Evolutionary conservation across 495 filamentous ascomycete genomes (phyloP).

Genomic region (Penicillium desertorum): DNA sequence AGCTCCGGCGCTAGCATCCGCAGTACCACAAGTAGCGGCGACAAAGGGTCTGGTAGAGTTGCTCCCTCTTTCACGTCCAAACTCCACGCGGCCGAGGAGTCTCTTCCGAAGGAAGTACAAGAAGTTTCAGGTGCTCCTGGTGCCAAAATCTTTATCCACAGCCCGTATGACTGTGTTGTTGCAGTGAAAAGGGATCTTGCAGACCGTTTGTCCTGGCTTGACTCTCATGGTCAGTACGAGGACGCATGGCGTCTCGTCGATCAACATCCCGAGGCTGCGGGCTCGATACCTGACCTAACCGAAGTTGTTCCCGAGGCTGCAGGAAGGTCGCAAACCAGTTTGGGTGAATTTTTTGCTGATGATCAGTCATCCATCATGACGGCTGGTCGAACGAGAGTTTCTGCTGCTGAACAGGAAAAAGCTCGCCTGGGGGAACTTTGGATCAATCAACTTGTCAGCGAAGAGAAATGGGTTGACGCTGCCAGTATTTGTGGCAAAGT

Average conservation of each 20-base stretch:
- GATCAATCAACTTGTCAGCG: conserved; percentile 77
- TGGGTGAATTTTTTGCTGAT: conserved; percentile 78
- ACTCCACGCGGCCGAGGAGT: conserved; percentile 28
- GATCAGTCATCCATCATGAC: conserved; percentile 63
- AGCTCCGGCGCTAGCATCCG: conserved; percentile 81
- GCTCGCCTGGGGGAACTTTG: conserved; percentile 88
- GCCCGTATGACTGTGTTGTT: conserved; percentile 90
- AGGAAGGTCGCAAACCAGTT: conserved; percentile 50
- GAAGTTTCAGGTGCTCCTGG: conserved; percentile 59
- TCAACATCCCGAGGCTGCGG: conserved; percentile 64
- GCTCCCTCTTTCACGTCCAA: conserved; percentile 45
- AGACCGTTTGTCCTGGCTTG: conserved; percentile 82
- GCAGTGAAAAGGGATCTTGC: conserved; percentile 78
- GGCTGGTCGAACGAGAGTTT: conserved; percentile 42
- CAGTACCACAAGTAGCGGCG: conserved; percentile 65
- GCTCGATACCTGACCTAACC: conserved; percentile 27
- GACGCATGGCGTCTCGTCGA: conserved; percentile 87
- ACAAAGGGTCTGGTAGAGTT: conserved; percentile 48
- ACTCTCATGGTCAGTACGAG: conserved; percentile 74
- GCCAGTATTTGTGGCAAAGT: conserved; percentile 79
- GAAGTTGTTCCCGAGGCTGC: conserved; percentile 61
- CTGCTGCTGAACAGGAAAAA: conserved; percentile 83
- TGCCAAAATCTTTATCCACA: conserved; percentile 92
- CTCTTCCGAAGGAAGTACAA: conserved; percentile 41
- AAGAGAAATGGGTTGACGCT: conserved; percentile 71